Evolutionary conservation across 495 filamentous ascomycete species (phyloP), one percentile per base, ranked within the genome.

Genomic region (Penicillium arizonense): DNA sequence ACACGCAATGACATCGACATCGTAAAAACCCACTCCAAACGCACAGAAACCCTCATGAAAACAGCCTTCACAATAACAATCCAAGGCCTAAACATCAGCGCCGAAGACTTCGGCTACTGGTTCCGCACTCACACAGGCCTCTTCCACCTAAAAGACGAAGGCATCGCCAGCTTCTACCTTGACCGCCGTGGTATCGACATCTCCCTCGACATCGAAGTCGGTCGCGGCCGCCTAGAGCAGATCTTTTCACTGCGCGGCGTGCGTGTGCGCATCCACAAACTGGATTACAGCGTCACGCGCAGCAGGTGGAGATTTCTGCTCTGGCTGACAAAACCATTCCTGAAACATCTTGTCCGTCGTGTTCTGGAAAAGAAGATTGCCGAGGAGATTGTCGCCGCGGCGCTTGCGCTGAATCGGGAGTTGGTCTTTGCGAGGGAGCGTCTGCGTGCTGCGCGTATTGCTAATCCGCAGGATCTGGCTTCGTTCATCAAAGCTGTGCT

Each of bases 111-210:
- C 18, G 93, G 93, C 30, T 96, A 91, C 76, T 84, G 83, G 78
- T 68, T 88, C 33, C 78, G 80, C 32, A 77, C 84, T 0, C 90
- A 92, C 63, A 78, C 82, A 10, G 84, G 88, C 5, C 71, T 90
- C 43, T 77, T 86, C 56, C 83, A 79, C 32, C 72, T 96, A 18
- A 81, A 79, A 28, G 90, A 95, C 61, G 81, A 91, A 62, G 93
- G 93, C 18, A 88, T 96, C 32, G 89, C 87, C 26, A 88, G 84
- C 44, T 90, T 96, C 67, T 81, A 79, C 23, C 83, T 97, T 8
- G 92, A 96, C 68, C 83, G 88, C 44, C 78, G 89, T 5, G 93
- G 93, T 1, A 82, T 96, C 44, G 93, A 97, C 63, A 82, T 97
- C 47, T 80, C 89, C 23, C 68, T 96, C 4, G 88, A 93, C 55